These are phyloP conservation scores for Candida coleopterorum DNA, from an alignment of 805 yeast species.

Conservation along the genomic window DNA sequence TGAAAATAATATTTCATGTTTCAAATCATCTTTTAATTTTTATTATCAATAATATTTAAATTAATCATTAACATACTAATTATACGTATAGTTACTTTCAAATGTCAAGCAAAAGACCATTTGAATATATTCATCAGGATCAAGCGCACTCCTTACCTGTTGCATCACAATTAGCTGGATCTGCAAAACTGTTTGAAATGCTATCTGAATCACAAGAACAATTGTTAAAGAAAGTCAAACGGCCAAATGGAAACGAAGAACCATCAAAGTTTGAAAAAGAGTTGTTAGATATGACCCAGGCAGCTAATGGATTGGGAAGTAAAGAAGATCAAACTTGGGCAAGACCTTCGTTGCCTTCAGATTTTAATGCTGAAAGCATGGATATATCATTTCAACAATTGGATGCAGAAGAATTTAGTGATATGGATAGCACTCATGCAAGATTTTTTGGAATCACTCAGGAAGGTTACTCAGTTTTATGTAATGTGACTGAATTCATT, in stretches of 20 bases:
- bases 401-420: constrained; percentile 82
- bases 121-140: constrained; percentile 12
- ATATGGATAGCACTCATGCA: constrained; percentile 57
- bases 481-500: constrained; percentile 82
- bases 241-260: constrained; percentile 29
- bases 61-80: too few species aligned
- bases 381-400: constrained; percentile 83
- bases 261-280: constrained; percentile 40
- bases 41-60: not conserved
- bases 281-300: constrained; percentile 32
- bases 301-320: constrained; percentile 18
- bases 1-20: too few species aligned
- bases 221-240: constrained; percentile 29
- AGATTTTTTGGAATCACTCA: constrained; percentile 91
- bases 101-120: constrained; percentile 12
- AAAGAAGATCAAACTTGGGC: constrained; percentile 41
- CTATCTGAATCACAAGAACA: constrained; percentile 27
- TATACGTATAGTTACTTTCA: not conserved
- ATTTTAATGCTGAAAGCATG: constrained; percentile 41
- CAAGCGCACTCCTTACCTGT: constrained; percentile 34
- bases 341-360: constrained; percentile 52
- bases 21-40: not conserved
- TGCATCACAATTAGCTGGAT: constrained; percentile 16
- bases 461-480: constrained; percentile 82
- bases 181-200: constrained; percentile 15